Base-by-base conservation (phyloP, 495 filamentous ascomycete genomes). In the Rostrohypoxylon terebratum region DNA sequence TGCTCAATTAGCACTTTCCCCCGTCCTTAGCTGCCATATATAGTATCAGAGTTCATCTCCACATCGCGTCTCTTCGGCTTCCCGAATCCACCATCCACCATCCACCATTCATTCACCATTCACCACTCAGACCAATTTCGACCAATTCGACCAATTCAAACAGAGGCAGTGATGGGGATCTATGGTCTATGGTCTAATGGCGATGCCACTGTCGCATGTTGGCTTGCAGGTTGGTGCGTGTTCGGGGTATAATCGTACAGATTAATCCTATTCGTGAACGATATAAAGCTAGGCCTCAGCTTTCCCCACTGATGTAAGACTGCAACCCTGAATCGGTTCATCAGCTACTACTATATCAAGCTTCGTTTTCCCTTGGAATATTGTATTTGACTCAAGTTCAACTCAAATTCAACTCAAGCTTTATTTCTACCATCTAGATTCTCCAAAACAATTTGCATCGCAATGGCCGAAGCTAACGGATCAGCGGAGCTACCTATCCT, bases 401-500 rank as follows among this genome's bases (percentile, higher is more conserved):
- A 28, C 28, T 13, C 42, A 45, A 28, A 5, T 3, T 1, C 3
- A 5, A 28, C 28, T 13, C 42, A 18, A 8, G 14, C n/a, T 16
- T 18, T 45, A 18, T 45, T 45, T 45, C 8, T 5, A 45, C n/a
- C 18, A 45, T 20, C 18, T 13, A 20, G n/a, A 45, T 45, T 6
- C 3, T 45, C 6, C 3, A 25, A 10, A 50, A 50, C 3, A 3
- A 45, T 7, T 31, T 21, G 44, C 6, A 51, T 23, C 20, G 16
- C 14, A 53, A 73, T 73, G 71, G 44, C 66, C n/a, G 47, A 58
- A 23, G 51, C 48, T 6, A 21, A 9, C 14, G 36, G 62, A 36
- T 38, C 48, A 51, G 63, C 44, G 20, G 44, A 72, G 36, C 62
- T 70, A 3, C 75, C 72, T 0, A 48, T 78, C 31, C 73, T 78